Base-by-base conservation (phyloP, 768 basidiomycete genomes). In the Termitomyces bulborhizus region DNA sequence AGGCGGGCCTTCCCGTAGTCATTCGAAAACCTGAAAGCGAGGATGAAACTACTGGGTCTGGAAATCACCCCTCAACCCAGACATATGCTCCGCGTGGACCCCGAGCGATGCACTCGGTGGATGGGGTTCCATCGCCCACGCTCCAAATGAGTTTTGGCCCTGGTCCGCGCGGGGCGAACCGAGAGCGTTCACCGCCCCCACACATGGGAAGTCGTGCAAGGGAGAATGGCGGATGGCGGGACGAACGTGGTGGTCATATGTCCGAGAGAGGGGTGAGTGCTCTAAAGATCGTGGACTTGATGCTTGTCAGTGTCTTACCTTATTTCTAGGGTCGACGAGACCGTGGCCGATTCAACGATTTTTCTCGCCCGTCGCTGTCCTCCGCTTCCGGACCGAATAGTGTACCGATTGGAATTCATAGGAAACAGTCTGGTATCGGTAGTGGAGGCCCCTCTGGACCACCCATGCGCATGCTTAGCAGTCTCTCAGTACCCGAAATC, bases 341-440 rank as follows among this genome's bases (percentile, higher is more conserved):
- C 29, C 62, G 65, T 42, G 57, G 61, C n/a, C 66, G 68, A 26
- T 46, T 56, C 1, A 61, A 58, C 21, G 68, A 69, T 37, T 55
- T 54, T 32, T 37, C 55, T 7, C 64, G 67, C 31, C 60, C 45
- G 46, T 63, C 57, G n/a, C 60, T 58, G 26, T 49, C 58, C 18
- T 42, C 58, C 6, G 54, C 54, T 27, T 72, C 71, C 48, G 71
- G 72, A 2, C 67, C 72, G 0, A 75, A 77, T 53, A 72, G 65
- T 40, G 64, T 73, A n/a, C 74, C 74, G 0, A 71, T 75, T 18
- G 70, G 71, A 13, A 64, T 46, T 47, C 66, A 66, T 29, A 67
- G 68, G 50, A 51, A 56, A 37, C 26, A 24, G 12, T 13, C 46
- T 39, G 58, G 51, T 4, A 32, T 44, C 18, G 59, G 48, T 8